These are phyloP conservation scores for Scopulariopsis brevicaulis DNA, from an alignment of 2,329 filamentous ascomycete genomes.

Conservation along the genomic window DNA sequence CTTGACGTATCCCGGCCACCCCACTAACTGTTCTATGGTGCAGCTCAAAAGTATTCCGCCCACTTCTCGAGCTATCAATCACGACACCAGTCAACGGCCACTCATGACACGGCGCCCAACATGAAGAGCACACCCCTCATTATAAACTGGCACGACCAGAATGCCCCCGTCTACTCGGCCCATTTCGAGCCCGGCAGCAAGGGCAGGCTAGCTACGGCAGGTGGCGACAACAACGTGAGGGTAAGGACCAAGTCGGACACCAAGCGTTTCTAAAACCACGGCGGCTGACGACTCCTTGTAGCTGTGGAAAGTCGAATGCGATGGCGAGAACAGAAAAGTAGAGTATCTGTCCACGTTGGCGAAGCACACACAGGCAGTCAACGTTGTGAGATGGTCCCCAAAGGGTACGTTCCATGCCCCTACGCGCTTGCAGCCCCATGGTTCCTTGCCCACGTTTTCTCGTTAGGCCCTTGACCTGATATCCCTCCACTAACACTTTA, in stretches of 20 bases:
- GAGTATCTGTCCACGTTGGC: constrained; percentile 84
- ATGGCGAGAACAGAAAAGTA: constrained; percentile 78
- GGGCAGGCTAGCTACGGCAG: constrained; percentile 82
- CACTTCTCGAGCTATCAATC: neutral
- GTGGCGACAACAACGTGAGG: constrained; percentile 93
- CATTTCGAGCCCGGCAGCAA: constrained; percentile 93
- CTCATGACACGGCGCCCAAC: constrained; percentile 13
- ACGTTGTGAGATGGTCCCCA: constrained; percentile 92
- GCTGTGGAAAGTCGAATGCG: constrained; percentile 84
- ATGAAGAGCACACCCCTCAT: constrained; percentile 98
- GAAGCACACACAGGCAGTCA: constrained; percentile 95
- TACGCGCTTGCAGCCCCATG: neutral
- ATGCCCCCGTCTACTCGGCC: constrained; percentile 91
- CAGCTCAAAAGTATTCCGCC: neutral
- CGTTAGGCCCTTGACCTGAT: neutral
- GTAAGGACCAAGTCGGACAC: constrained; percentile 39
- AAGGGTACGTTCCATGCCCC: constrained; percentile 51
- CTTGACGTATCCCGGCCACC: neutral
- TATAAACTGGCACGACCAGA: constrained; percentile 98
- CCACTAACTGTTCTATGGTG: neutral
- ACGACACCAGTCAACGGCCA: neutral
- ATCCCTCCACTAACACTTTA: neutral
- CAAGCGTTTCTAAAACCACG: neutral
- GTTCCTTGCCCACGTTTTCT: neutral
- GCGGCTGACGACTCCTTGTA: constrained; percentile 19